Base-by-base conservation (phyloP, 78 protist genomes). In the Dictyostelium discoideum region DNA sequence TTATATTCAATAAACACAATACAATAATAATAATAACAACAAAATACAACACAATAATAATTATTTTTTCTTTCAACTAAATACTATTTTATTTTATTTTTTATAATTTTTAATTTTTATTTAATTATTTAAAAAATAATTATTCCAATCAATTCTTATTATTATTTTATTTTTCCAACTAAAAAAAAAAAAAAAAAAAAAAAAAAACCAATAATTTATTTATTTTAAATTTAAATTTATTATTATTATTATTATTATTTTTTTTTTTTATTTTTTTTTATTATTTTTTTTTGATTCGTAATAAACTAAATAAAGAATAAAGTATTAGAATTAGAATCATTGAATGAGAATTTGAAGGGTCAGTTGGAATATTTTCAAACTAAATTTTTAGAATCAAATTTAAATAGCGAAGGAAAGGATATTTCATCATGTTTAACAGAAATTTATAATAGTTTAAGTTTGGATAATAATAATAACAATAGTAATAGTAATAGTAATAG, bases 341-440 rank as follows among this genome's bases (percentile, higher is more conserved):
- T 82, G 22, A 90, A 90, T 82, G 54, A 44, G 2, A 65, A 50
- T 50, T 26, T 90, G 37, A 90, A 90, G 50, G 78, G 42, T 18
- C 94, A 90, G 37, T n/a, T 90, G 32, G 94, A 90, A 72, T 82
- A 90, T 72, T 90, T 80, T 72, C 94, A 82, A 72, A 82, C 86
- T 46, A 90, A 82, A 82, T 54, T 90, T 26, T 82, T 90, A 79
- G 94, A 90, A 72, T 77, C 46, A 40, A 90, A 85, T 72, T 72
- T 90, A 48, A 48, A 29, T 14, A 50, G 84, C 29, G 94, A 90
- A 44, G 69, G 84, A 42, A 77, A 80, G 65, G 93, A 90, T 13
- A 40, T 82, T 5, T 90, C 94, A 32, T 40, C 85, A 77, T 90
- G 87, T 82, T 39, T 82, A 46, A 63, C 94, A n/a, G 94, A 90